These are phyloP conservation scores for Corrigiola litoralis DNA, from an alignment of 179 eudicot species.

Conservation along the genomic window DNA sequence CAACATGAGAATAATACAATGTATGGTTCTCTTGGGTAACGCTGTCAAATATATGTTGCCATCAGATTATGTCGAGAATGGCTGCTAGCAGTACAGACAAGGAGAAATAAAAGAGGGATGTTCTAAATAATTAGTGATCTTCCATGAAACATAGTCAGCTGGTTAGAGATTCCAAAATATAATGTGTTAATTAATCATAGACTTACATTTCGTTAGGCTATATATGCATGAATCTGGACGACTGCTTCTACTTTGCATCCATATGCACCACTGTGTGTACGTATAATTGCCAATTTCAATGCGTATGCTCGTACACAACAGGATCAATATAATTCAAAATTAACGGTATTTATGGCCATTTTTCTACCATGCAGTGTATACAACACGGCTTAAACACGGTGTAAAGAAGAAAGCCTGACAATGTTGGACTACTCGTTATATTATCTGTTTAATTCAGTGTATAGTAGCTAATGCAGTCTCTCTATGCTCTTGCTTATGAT, in stretches of 20 bases:
- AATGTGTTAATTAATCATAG: no score
- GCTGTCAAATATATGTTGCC: conserved; percentile 19
- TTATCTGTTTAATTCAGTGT: not conserved
- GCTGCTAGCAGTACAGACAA: conserved; percentile 19
- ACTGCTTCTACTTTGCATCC: conserved; percentile 12
- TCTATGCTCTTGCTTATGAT: not conserved
- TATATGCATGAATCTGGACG: conserved; percentile 24
- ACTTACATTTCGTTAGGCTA: no score
- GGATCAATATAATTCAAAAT: no score
- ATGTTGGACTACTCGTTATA: conserved; percentile 3
- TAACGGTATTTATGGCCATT: not conserved
- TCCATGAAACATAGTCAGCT: not conserved
- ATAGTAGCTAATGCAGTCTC: not conserved
- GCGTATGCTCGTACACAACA: not conserved
- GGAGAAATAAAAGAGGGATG: not conserved
- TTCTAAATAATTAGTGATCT: not conserved
- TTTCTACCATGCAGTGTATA: conserved; percentile 7
- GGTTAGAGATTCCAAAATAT: conserved; percentile 11
- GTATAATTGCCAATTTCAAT: not conserved
- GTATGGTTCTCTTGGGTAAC: not conserved
- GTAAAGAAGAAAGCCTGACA: conserved; percentile 13
- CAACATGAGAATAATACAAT: conserved; percentile 16
- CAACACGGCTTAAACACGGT: not conserved
- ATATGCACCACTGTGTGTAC: conserved; percentile 13
- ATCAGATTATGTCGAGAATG: conserved; percentile 27